Conservation (phyloP, 2,329 filamentous ascomycete species). For the Talaromyces piceae region DNA sequence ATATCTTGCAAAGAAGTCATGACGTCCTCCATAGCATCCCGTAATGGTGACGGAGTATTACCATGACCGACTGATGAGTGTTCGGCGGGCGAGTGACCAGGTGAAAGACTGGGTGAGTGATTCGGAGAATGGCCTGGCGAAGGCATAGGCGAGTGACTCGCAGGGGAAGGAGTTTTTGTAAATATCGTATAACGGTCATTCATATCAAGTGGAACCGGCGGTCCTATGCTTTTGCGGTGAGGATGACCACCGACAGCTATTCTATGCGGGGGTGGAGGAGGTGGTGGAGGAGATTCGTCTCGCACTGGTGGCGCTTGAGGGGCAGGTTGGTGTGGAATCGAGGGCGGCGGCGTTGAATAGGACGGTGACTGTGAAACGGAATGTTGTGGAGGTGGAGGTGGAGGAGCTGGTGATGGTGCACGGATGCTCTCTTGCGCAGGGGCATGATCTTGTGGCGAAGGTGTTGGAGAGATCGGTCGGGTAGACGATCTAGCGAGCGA, state of each 20-base stretch:
- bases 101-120: conserved; percentile 2
- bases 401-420: conserved; percentile 1
- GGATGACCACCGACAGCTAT: conserved; percentile 42
- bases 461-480: conserved; percentile 10
- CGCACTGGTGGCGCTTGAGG: conserved; percentile 33
- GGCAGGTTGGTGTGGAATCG: conserved; percentile 20
- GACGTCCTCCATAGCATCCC: conserved; percentile 96
- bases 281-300: conserved; percentile 71
- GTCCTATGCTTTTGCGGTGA: conserved; percentile 16
- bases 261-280: conserved; percentile 73
- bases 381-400: not conserved
- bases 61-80: conserved; percentile 24
- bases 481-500: conserved; percentile 22
- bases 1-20: conserved; percentile 92
- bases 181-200: conserved; percentile 34
- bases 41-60: conserved; percentile 81
- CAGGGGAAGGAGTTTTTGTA: conserved; percentile 43
- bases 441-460: not conserved
- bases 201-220: conserved; percentile 30
- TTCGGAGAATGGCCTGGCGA: not conserved
- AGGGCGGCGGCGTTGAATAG: conserved; percentile 14
- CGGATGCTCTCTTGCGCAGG: not conserved
- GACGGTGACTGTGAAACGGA: conserved; percentile 11
- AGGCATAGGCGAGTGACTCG: conserved; percentile 7
- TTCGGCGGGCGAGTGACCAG: conserved; percentile 8